Evolutionary conservation across 208 protist species (phyloP), one percentile per base, ranked within the genome.

Genomic region (Acanthamoeba sp.): DNA sequence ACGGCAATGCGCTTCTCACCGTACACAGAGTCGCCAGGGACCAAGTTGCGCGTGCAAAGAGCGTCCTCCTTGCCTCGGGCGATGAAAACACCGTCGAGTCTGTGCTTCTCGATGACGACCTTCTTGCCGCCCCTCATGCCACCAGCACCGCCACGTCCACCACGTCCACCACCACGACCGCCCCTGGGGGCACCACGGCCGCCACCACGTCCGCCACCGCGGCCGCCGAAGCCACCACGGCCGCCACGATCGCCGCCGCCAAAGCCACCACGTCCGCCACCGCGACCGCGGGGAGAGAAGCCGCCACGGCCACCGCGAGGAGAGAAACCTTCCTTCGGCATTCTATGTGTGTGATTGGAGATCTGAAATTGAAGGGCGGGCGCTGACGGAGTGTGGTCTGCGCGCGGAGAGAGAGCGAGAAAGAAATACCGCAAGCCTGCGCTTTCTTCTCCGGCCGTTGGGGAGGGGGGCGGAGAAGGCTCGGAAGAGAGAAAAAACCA

Each of bases 21-120:
- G 96, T 99, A 99, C 1, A 99, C 99, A 59, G 98, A 98, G 82
- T 99, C 98, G 10, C 99, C 99, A 48, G 99, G 98, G 42, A 99
- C 98, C 95, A 99, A 98, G 96, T 99, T 99, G 14, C 98, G 96
- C 6, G 99, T 99, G 36, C 99, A 98, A 22, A 99, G 97, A 34
- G 98, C 98, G 95, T 99, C 99, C 55, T 99, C 98, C 96, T 99
- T 99, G 59, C 99, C 98, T 62, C 99, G 98, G 32, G 98, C 99
- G 87, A 99, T 98, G 97, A 99, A 99, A 16, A 99, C 98, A 40
- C 99, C 99, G 64, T 97, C 97, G 95, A 99, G 98, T 38, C 98
- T 98, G 95, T 99, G 99, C 32, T 98, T 98, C 95, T 99, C 98
- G 32, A 99, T 98, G 52, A 99, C 97, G 22, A 99, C 98, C 96